These are phyloP conservation scores for Aspergillus hortae DNA, from an alignment of 2,329 filamentous ascomycete species.

Conservation along the genomic window DNA sequence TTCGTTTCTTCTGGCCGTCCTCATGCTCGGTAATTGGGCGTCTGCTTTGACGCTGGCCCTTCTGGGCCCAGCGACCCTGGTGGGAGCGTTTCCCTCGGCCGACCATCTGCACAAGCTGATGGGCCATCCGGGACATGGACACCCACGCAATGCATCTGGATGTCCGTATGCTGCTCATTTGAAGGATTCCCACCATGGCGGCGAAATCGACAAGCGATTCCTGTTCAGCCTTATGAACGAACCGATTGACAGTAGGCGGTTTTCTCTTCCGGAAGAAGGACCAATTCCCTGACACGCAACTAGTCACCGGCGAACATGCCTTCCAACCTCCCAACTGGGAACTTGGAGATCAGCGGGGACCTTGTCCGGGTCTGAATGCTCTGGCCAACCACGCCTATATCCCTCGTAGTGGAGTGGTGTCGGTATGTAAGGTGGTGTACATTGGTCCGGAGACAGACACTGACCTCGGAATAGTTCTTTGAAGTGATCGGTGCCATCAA, in stretches of 20 bases:
- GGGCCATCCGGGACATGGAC: neutral
- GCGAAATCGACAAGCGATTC: slow-evolving; percentile 3
- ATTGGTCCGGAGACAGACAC: neutral
- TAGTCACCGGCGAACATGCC: slow-evolving; percentile 32
- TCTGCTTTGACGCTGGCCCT: neutral
- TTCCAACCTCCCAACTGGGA: slow-evolving; percentile 33
- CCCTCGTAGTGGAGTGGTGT: slow-evolving; percentile 38
- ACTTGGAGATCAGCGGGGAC: slow-evolving; percentile 37
- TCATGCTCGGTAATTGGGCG: neutral
- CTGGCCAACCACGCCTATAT: slow-evolving; percentile 44
- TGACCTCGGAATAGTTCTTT: slow-evolving; percentile 19
- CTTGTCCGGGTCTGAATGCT: slow-evolving; percentile 43
- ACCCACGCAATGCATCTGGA: neutral
- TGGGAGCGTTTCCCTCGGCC: slow-evolving; percentile 1
- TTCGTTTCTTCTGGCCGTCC: neutral
- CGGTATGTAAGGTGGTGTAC: slow-evolving; percentile 14
- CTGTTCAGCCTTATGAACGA: slow-evolving; percentile 1
- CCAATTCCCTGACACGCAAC: neutral
- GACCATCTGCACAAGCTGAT: slow-evolving; percentile 2
- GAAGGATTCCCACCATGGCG: neutral
- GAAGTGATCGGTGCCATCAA: slow-evolving; percentile 35
- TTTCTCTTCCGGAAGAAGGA: neutral
- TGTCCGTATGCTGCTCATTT: neutral
- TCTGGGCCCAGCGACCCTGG: neutral
- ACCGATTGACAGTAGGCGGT: slow-evolving; percentile 25